phyloP scores from a whole-genome alignment of 2,329 filamentous ascomycete species.

The Sclerotinia sclerotiorum region DNA sequence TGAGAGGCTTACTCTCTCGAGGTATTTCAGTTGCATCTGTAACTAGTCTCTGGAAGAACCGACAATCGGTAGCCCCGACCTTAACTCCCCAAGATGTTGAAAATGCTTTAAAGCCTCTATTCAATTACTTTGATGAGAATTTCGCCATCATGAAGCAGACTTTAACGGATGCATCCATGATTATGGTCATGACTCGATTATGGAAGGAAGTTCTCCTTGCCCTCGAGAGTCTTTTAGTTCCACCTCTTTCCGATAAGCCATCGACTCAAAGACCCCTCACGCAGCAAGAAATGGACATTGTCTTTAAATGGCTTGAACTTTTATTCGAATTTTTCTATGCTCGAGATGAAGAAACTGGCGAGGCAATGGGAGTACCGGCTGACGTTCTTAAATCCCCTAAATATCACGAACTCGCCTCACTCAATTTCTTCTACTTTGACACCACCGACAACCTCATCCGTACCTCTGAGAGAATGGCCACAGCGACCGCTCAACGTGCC shows the following conservation, averaged over 20 bases:
- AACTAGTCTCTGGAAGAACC: conserved; percentile 66
- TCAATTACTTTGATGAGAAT: conserved; percentile 96
- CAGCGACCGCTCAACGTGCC: conserved; percentile 72
- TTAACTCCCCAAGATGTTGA: conserved; percentile 73
- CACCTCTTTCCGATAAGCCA: conserved; percentile 91
- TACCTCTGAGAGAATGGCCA: conserved; percentile 94
- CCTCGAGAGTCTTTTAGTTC: conserved; percentile 85
- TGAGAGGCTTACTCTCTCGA: conserved; percentile 71
- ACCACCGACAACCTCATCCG: conserved; percentile 86
- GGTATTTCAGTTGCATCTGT: conserved; percentile 71
- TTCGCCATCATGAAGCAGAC: conserved; percentile 99
- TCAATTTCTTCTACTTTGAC: conserved; percentile 99
- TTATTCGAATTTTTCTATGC: conserved; percentile 96
- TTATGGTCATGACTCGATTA: conserved; percentile 93
- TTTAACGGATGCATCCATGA: conserved; percentile 92
- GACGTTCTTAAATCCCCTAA: conserved; percentile 95
- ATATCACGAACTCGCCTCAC: conserved; percentile 93
- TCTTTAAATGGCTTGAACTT: conserved; percentile 90
- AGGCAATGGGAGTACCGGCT: conserved; percentile 82
- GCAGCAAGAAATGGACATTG: conserved; percentile 87
- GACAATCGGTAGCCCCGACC: conserved; percentile 54
- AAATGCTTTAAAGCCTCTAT: conserved; percentile 78
- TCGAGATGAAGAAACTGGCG: conserved; percentile 76
- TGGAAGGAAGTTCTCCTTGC: conserved; percentile 98
- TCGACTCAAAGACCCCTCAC: conserved; percentile 80